Conservation (phyloP, 2,329 filamentous ascomycete species). For the Pyrenochaeta sp. region DNA sequence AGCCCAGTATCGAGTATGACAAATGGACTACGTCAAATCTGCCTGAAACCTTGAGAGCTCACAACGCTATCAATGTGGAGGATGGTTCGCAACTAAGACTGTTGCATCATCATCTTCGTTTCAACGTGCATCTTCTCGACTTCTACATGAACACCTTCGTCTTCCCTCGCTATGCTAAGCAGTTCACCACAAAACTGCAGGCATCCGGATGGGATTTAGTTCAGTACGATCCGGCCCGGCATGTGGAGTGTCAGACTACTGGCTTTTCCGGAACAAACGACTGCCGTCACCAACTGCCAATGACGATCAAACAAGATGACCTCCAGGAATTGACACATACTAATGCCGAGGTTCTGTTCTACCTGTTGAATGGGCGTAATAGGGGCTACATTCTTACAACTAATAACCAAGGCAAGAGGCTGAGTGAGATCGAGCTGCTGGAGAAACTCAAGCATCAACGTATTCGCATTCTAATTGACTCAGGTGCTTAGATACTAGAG, state of each 20-base stretch:
- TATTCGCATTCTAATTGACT: not conserved
- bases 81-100: not conserved
- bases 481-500: not conserved
- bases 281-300: not conserved
- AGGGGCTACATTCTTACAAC: not conserved
- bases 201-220: conserved; percentile 68
- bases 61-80: not conserved
- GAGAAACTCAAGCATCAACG: not conserved
- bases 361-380: not conserved
- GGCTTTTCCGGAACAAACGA: not conserved
- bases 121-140: conserved; percentile 59
- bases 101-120: conserved; percentile 36
- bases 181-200: conserved; percentile 69
- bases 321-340: not conserved
- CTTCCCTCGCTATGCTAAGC: conserved; percentile 66
- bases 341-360: not conserved
- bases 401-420: not conserved
- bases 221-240: not conserved
- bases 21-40: not conserved
- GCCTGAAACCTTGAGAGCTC: not conserved
- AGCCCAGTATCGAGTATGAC: not conserved
- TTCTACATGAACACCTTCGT: conserved; percentile 67
- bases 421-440: not conserved
- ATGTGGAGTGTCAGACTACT: not conserved
- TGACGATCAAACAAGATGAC: not conserved